Evolutionary conservation across 2,329 filamentous ascomycete species (phyloP), one percentile per base, ranked within the genome.

Genomic region (Sporothrix phasma): DNA sequence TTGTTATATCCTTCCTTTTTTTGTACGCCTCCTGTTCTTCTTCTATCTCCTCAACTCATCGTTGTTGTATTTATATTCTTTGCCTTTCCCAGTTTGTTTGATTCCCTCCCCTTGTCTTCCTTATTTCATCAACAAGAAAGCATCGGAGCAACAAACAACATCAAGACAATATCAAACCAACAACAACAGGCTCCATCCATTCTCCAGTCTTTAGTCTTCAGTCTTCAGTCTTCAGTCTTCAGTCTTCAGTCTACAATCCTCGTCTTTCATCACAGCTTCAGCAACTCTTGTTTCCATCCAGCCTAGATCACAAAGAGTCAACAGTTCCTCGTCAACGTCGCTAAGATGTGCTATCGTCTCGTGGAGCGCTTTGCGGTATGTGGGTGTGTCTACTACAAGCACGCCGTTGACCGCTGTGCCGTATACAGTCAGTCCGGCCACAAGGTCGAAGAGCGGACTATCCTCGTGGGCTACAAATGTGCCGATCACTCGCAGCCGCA

Each of bases 291-390:
- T n/a, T 54, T 29, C 6, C 41, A 54, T 17, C 8, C 46, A 19
- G 7, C 51, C 31, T 31, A 24, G 46, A 47, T 29, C 45, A 11
- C 34, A 51, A 51, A 53, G 15, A 43, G 39, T 15, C 17, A 26
- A 56, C 26, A 58, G 24, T 6, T 34, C 19, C 29, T 34, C 37
- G 46, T 34, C 58, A 46, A 17, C 22, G 13, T 41, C 43, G 26
- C 39, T 74, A 80, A 69, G 67, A 96, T 96, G 92, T 96, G 92
- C 73, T 92, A 90, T 72, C 89, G 92, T 77, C 77, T 96, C 67
- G 80, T 93, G 70, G 92, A 96, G 76, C 82, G 90, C 65, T 96
- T 92, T 79, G 87, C 91, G 63, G 89, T 88, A 64, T 96, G 92
- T 81, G 84, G 86, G 68, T 96, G 92, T 77, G 81, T 93, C 70